These are phyloP conservation scores for Ophiostoma sp. DNA, from an alignment of 2,329 filamentous ascomycete species.

Conservation along the genomic window DNA sequence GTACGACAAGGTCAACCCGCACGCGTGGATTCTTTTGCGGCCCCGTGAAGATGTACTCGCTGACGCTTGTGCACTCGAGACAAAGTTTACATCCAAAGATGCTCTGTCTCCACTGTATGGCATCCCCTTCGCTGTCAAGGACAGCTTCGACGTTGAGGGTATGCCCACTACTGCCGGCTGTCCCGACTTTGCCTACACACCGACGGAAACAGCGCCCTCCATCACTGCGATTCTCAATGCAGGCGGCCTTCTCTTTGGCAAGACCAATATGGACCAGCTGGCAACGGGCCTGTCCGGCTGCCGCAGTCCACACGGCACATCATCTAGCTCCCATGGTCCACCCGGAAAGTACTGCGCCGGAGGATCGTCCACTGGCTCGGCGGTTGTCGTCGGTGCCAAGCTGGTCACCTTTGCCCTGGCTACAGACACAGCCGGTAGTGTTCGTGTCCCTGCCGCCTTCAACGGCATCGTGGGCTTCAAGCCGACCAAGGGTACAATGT, in stretches of 20 bases:
- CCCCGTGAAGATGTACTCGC: background rate
- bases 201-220: background rate
- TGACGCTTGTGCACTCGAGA: background rate
- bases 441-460: background rate
- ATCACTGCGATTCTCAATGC: slow-evolving; percentile 34
- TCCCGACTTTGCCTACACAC: background rate
- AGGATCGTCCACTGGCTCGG: background rate
- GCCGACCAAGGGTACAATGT: slow-evolving; percentile 1
- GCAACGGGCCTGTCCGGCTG: slow-evolving; percentile 55
- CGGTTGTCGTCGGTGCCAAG: background rate
- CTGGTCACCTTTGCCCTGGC: background rate
- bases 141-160: background rate
- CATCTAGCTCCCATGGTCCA: background rate
- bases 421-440: background rate
- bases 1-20: background rate
- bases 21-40: background rate
- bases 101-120: background rate
- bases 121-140: background rate
- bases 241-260: slow-evolving; percentile 53
- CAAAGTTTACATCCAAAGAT: background rate
- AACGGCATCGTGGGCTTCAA: background rate
- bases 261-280: slow-evolving; percentile 56
- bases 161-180: background rate
- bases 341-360: background rate
- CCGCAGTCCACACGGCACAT: slow-evolving; percentile 52